Percentiles rank a stretch among this genome's conserved stretches.
phyloP scores from a whole-genome alignment of 768 basidiomycete genomes.

The Tulasnella sp. region DNA sequence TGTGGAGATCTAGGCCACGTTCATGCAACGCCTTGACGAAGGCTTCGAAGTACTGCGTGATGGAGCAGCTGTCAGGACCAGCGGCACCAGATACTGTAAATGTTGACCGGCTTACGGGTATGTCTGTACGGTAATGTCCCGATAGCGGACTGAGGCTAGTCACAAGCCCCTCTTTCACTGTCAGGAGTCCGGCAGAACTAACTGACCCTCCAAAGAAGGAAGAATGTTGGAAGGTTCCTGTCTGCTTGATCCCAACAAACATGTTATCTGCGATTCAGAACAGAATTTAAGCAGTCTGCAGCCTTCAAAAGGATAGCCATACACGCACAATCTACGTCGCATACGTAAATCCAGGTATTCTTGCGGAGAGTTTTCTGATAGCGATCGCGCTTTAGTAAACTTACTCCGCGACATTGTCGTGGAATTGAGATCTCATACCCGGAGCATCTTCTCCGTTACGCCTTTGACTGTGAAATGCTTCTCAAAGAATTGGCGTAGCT shows the following conservation, averaged over 20 bases:
- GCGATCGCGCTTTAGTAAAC: background rate
- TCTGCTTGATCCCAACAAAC: slow-evolving; percentile 64
- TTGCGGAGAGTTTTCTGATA: slow-evolving; percentile 49
- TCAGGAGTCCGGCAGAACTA: slow-evolving; percentile 47
- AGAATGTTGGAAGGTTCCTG: slow-evolving; percentile 64
- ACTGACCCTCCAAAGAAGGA: slow-evolving; percentile 47
- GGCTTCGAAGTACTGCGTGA: slow-evolving; percentile 52
- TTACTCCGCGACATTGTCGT: background rate
- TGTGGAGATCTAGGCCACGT: slow-evolving; percentile 56
- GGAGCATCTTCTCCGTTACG: slow-evolving; percentile 50
- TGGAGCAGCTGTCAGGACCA: background rate
- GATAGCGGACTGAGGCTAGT: slow-evolving; percentile 60
- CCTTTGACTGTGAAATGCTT: slow-evolving; percentile 52
- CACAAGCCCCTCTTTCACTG: slow-evolving; percentile 59
- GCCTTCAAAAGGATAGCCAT: background rate
- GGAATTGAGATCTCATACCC: slow-evolving; percentile 31
- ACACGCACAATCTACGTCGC: slow-evolving; percentile 53
- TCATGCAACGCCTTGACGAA: slow-evolving; percentile 54
- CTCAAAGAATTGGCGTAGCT: slow-evolving; percentile 43
- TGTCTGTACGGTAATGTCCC: slow-evolving; percentile 63
- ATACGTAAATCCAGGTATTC: slow-evolving; percentile 69
- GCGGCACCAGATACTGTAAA: background rate
- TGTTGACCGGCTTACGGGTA: slow-evolving; percentile 43
- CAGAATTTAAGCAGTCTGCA: background rate
- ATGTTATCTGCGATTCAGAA: slow-evolving; percentile 48